Base-by-base conservation (phyloP, 345 rosid species). In the Corchorus olitorius region DNA sequence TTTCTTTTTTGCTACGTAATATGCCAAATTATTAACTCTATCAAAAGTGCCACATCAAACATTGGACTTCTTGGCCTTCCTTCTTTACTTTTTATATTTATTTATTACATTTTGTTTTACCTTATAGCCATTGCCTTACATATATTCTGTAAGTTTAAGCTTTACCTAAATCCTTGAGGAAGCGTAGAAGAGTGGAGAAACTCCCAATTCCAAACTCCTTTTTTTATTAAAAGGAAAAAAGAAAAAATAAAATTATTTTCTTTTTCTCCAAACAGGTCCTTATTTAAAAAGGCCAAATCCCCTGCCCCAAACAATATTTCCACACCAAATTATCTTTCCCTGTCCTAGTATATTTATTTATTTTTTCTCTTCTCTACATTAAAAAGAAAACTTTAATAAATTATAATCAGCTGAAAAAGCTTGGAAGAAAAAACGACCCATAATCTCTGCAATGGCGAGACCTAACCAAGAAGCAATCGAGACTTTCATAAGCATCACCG, bases 401-500 rank as follows among this genome's bases (percentile, higher is more conserved):
- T 45, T 76, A 43, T 22, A 34, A 67, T 27, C 27, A 27, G 65
- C 73, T 52, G 60, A 12, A 4, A 19, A 12, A 13, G 10, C 17
- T 48, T 52, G 3, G 59, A 33, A 41, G 16, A 22, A 73, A 5
- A 46, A 41, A 6, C 1, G 43, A 65, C 14, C 22, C 41, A 46
- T 20, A 55, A 56, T 76, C 45, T 46, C 15, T 9, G 33, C 61
- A 68, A 97, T 97, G 99, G 94, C 93, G 54, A 82, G 85, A 33
- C 87, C 91, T 34, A 81, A 89, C 83, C 97, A 92, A 70, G 96
- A 94, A 80, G 88, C 97, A 79, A 86, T 97, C 84, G 88, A 85
- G 45, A 94, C 96, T 50, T 97, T 97, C 83, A 86, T 86, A 45
- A 87, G 89, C 90, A 94, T 97, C 90, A 88, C 98, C 49, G 96